A percentile compares a stretch with the other conserved stretches of the same genome.
Evolutionary conservation across 2,329 filamentous ascomycete genomes (phyloP).

Genomic region (Emergomyces africanus): DNA sequence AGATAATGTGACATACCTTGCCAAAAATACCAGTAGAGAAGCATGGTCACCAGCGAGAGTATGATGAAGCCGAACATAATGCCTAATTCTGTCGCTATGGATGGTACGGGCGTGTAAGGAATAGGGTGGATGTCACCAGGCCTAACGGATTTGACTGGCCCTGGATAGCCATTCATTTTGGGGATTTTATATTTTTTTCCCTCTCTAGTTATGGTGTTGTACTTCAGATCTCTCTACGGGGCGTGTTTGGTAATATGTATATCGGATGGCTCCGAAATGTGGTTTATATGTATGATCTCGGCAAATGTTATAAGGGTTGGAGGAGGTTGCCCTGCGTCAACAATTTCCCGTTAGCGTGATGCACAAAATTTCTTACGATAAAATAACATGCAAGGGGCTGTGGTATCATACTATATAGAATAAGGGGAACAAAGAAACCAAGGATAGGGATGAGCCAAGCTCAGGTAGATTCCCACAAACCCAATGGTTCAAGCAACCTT

Average conservation of each 20-base stretch:
- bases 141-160: not conserved
- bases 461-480: not conserved
- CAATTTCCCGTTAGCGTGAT: not conserved
- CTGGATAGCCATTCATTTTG: constrained; percentile 1
- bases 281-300: not conserved
- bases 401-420: not conserved
- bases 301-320: not conserved
- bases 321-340: not conserved
- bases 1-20: not conserved
- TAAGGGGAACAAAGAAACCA: not conserved
- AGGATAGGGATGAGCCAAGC: not conserved
- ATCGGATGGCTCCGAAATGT: not conserved
- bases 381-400: not conserved
- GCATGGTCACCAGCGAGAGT: constrained; percentile 15
- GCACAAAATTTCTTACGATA: not conserved
- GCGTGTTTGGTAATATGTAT: not conserved
- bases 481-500: not conserved
- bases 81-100: constrained; percentile 24
- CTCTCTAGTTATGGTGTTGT: not conserved
- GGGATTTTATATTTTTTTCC: not conserved
- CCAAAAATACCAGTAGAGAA: constrained; percentile 3
- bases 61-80: constrained; percentile 27
- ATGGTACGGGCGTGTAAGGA: constrained; percentile 17
- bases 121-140: constrained; percentile 3
- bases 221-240: not conserved